Evolutionary conservation across 2,329 filamentous ascomycete genomes (phyloP).

Genomic region (Neurospora sp.): DNA sequence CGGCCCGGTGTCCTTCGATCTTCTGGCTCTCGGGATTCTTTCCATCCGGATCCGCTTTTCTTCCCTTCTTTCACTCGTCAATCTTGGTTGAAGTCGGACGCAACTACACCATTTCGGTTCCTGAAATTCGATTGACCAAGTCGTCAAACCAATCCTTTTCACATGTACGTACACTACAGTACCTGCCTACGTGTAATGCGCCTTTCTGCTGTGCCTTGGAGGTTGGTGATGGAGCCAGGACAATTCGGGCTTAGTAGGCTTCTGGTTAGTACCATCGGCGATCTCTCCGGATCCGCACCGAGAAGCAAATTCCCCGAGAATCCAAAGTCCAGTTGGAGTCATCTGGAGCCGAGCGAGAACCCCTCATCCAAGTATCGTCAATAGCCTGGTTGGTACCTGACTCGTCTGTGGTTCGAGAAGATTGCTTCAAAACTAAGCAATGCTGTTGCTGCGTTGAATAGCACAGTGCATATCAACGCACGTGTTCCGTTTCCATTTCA

Average conservation of each 20-base stretch:
- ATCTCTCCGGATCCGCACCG: not conserved
- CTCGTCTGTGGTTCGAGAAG: not conserved
- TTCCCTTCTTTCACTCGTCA: not conserved
- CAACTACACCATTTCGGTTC: not conserved
- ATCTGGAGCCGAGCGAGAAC: not conserved
- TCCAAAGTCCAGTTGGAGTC: not conserved
- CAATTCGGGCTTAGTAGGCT: not conserved
- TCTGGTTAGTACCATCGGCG: not conserved
- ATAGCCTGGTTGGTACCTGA: not conserved
- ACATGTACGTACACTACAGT: not conserved
- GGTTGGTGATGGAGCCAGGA: not conserved
- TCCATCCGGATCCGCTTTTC: not conserved
- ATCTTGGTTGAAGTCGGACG: not conserved
- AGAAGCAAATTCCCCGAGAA: not conserved
- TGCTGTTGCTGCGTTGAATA: not conserved
- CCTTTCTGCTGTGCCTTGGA: not conserved
- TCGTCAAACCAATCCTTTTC: not conserved
- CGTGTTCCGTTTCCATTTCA: not conserved
- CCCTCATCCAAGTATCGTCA: not conserved
- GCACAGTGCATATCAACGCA: not conserved
- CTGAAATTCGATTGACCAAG: not conserved
- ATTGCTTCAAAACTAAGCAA: not conserved
- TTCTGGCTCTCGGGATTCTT: not conserved
- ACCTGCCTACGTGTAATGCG: not conserved
- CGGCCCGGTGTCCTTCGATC: not conserved